Evolutionary conservation across 805 yeast species (phyloP).

Genomic region (Candida pseudoglaebosa): DNA sequence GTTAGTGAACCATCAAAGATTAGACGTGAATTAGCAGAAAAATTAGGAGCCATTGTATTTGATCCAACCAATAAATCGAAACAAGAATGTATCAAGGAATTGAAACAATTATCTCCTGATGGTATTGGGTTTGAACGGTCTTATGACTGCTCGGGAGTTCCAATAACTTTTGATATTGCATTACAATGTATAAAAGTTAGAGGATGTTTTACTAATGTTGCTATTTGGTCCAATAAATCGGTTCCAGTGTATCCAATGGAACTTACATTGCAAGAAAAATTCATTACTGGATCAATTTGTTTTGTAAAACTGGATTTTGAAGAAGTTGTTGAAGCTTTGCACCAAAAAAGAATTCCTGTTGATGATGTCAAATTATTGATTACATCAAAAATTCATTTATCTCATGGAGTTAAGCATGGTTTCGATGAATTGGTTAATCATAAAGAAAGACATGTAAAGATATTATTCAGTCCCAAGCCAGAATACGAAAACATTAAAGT

Average conservation of each 20-base stretch:
- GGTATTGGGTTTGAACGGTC: conserved; percentile 46
- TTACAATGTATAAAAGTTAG: conserved; percentile 46
- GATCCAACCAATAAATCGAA: conserved; percentile 43
- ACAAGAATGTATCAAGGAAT: conserved; percentile 32
- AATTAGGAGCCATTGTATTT: conserved; percentile 45
- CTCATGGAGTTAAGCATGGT: conserved; percentile 52
- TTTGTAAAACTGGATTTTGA: conserved; percentile 55
- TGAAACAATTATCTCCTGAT: conserved; percentile 34
- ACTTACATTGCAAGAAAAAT: conserved; percentile 51
- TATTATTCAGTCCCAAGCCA: conserved; percentile 46
- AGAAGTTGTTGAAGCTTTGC: conserved; percentile 51
- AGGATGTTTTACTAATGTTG: conserved; percentile 61
- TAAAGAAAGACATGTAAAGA: conserved; percentile 54
- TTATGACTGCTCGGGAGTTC: conserved; percentile 55
- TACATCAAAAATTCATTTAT: conserved; percentile 48
- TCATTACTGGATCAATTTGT: conserved; percentile 58
- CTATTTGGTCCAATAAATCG: conserved; percentile 58
- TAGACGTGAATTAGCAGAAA: conserved; percentile 53
- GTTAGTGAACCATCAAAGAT: conserved; percentile 55
- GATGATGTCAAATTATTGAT: conserved; percentile 45
- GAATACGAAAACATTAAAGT: conserved; percentile 4
- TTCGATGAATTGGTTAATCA: conserved; percentile 47
- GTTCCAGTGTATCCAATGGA: conserved; percentile 52
- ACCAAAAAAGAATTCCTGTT: conserved; percentile 40
- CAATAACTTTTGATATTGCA: conserved; percentile 49